These are phyloP conservation scores for Tetrastigma voinierianum DNA, from an alignment of 164 flowering plant genomes.

Conservation along the genomic window DNA sequence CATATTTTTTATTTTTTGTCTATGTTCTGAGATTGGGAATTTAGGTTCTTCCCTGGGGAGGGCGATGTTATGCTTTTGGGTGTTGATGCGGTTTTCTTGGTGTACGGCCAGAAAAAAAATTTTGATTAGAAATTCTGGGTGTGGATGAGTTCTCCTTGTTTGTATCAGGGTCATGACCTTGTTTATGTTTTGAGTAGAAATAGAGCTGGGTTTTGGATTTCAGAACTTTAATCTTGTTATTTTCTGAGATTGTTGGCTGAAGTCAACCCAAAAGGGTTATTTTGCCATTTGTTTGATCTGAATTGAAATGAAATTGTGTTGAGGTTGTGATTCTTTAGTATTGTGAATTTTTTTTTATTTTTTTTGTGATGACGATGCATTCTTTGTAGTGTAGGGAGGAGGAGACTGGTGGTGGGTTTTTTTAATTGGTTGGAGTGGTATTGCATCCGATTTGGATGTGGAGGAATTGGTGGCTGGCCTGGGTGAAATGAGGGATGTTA, in stretches of 20 bases:
- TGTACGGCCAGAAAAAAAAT: background rate
- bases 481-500: constrained; percentile 68
- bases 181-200: background rate
- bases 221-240: background rate
- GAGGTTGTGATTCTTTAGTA: background rate
- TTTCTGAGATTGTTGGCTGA: constrained; percentile 3
- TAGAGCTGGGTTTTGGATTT: constrained; percentile 5
- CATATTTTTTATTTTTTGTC: background rate
- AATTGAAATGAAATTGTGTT: background rate
- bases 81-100: too few relatives aligned
- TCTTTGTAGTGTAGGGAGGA: constrained; percentile 9
- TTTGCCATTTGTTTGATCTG: background rate
- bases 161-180: background rate
- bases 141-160: too few relatives aligned
- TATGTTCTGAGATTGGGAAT: background rate
- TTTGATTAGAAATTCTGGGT: background rate
- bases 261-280: background rate
- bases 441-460: constrained; percentile 40
- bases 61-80: background rate
- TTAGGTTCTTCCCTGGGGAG: background rate
- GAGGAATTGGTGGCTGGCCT: constrained; percentile 24
- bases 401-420: constrained; percentile 6
- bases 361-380: background rate
- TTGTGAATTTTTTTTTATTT: background rate
- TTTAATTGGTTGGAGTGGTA: background rate